These are phyloP conservation scores for Globisporangium paddicum DNA, from an alignment of 352 stramenopile genomes.

Conservation along the genomic window DNA sequence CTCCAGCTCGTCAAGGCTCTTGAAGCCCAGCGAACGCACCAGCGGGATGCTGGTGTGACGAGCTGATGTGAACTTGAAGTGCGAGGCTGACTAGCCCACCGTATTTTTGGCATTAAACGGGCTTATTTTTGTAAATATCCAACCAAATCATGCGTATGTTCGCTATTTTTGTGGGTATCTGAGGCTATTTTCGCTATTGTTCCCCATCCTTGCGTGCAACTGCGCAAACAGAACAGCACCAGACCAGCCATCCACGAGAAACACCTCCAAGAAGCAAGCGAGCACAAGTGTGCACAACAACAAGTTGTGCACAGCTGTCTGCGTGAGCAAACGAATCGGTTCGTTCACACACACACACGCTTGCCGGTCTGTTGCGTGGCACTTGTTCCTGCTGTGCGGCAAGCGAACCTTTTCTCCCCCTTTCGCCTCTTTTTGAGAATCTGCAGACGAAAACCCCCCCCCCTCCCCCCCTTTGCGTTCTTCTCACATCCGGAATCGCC, in stretches of 20 bases:
- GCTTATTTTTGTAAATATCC: too few relatives aligned
- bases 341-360: not conserved
- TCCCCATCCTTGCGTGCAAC: not conserved
- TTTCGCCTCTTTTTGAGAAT: not conserved
- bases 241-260: not conserved
- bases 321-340: not conserved
- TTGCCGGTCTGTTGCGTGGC: too few relatives aligned
- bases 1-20: constrained; percentile 52
- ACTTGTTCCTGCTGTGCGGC: not conserved
- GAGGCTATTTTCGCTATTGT: too few relatives aligned
- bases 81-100: too few relatives aligned
- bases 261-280: not conserved
- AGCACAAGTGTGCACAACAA: not conserved
- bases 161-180: too few relatives aligned
- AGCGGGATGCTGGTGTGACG: too few relatives aligned
- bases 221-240: not conserved
- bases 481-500: not conserved
- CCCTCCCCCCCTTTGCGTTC: not conserved
- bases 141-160: too few relatives aligned
- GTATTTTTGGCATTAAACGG: too few relatives aligned
- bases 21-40: constrained; percentile 22
- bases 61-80: too few relatives aligned
- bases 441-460: not conserved
- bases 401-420: constrained; percentile 2
- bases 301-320: not conserved